Base-by-base conservation (phyloP, 306 rosid genomes). In the Vigna hirtella region DNA sequence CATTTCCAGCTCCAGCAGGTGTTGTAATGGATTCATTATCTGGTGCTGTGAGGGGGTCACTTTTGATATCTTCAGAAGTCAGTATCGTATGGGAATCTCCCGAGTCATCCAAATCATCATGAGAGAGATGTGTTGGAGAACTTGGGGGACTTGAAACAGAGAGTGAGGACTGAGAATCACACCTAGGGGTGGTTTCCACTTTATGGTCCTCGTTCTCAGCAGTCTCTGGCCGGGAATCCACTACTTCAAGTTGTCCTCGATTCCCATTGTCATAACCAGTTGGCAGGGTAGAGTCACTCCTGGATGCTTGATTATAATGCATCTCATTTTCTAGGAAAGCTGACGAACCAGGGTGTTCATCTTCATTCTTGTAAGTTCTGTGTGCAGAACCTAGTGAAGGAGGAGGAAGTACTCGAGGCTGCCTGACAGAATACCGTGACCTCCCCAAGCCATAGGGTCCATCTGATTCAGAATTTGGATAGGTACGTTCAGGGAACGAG, bases 401-500 rank as follows among this genome's bases (percentile, higher is more conserved):
- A 32, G 98, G 98, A 65, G 98, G 98, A 20, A 88, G 93, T 84
- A 95, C 98, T 45, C 97, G 95, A 58, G 98, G 98, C 86, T 95
- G 98, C 87, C 93, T 89, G 70, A 82, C 70, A 55, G 97, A 79
- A 82, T 89, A 89, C 17, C 98, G 87, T 57, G 97, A 88, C 87
- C 98, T 89, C 65, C 95, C 90, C 85, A 88, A 66, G 64, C 88
- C 83, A 83, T 84, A 92, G 66, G 92, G 78, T 64, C 95, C 93
- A 77, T 86, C 93, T 52, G 92, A 74, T 83, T 95, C 97, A 72
- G 93, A 77, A 72, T 80, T 92, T 24, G 86, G 86, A 81, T 82
- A 88, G 2, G 81, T 50, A 18, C 87, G 89, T 34, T 94, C 97
- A 10, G 92, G 82, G 61, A 89, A 89, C 48, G 83, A 84, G 80